These are phyloP conservation scores for Thalia dealbata DNA, from an alignment of 176 grass and related monocot genomes.

Conservation along the genomic window DNA sequence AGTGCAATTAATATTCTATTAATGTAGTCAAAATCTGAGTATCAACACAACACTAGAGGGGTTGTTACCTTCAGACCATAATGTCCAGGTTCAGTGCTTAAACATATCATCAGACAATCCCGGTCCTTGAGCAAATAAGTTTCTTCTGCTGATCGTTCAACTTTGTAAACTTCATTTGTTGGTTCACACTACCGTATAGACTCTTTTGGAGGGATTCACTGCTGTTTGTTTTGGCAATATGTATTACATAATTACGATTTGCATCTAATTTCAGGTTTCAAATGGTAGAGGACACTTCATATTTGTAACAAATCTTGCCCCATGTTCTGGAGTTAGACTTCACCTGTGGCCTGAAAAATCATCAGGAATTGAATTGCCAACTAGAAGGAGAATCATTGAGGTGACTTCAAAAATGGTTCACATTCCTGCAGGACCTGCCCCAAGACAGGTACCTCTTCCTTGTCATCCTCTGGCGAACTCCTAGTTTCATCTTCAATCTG, in stretches of 20 bases:
- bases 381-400: constrained; percentile 64
- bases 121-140: neutral
- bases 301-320: constrained; percentile 94
- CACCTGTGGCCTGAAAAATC: constrained; percentile 74
- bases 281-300: constrained; percentile 68
- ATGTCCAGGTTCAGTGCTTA: neutral
- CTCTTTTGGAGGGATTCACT: neutral
- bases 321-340: constrained; percentile 93
- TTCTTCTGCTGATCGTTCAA: neutral
- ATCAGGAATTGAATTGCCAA: constrained; percentile 31
- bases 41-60: neutral
- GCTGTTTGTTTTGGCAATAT: neutral
- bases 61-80: neutral
- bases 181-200: neutral
- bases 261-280: constrained; percentile 38
- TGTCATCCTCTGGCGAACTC: neutral
- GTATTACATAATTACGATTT: neutral
- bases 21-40: neutral
- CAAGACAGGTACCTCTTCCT: constrained; percentile 51
- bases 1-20: neutral
- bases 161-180: neutral
- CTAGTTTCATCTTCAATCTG: neutral
- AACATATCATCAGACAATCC: neutral
- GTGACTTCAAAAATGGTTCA: constrained; percentile 83
- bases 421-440: constrained; percentile 79